Percentiles rank a stretch among this genome's conserved stretches.
These are phyloP conservation scores for Starmerella sp. DNA, from an alignment of 805 yeast species.

Conservation along the genomic window DNA sequence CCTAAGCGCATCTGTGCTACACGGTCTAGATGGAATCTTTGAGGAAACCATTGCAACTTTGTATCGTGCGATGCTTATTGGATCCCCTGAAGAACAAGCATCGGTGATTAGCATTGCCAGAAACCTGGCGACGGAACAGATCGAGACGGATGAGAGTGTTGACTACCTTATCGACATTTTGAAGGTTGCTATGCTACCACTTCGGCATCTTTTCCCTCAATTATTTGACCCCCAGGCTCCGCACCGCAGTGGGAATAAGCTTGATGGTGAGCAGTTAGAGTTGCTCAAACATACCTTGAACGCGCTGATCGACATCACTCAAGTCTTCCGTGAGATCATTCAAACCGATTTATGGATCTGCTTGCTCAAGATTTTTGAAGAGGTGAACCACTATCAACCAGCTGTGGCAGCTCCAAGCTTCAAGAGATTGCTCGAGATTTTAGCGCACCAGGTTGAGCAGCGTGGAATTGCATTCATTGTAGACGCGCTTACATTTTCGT, in stretches of 20 bases:
- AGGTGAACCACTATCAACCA: constrained; percentile 31
- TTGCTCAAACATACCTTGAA: constrained; percentile 40
- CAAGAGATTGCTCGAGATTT: constrained; percentile 34
- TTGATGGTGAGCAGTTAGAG: constrained; percentile 21
- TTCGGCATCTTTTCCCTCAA: constrained; percentile 51
- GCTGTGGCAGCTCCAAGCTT: constrained; percentile 40
- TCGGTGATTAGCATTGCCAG: constrained; percentile 46
- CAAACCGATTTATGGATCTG: constrained; percentile 63
- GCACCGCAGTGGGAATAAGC: constrained; percentile 25
- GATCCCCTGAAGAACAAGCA: constrained; percentile 36
- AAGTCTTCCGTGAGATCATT: constrained; percentile 54
- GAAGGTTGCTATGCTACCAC: constrained; percentile 53
- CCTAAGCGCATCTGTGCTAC: constrained; percentile 44
- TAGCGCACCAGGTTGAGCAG: constrained; percentile 13
- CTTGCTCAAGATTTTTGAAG: constrained; percentile 49
- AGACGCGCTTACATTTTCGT: constrained; percentile 15
- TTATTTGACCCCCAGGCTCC: constrained; percentile 32
- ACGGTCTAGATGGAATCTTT: constrained; percentile 29
- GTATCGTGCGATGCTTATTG: constrained; percentile 57
- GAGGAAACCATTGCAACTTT: constrained; percentile 65
- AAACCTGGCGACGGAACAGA: constrained; percentile 41
- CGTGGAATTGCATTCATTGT: constrained; percentile 13
- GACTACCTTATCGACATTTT: constrained; percentile 76
- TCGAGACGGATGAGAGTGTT: constrained; percentile 41
- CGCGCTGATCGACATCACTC: constrained; percentile 51